Conservation (phyloP, 257 asterid genomes). For the Thymus quinquecostatus region DNA sequence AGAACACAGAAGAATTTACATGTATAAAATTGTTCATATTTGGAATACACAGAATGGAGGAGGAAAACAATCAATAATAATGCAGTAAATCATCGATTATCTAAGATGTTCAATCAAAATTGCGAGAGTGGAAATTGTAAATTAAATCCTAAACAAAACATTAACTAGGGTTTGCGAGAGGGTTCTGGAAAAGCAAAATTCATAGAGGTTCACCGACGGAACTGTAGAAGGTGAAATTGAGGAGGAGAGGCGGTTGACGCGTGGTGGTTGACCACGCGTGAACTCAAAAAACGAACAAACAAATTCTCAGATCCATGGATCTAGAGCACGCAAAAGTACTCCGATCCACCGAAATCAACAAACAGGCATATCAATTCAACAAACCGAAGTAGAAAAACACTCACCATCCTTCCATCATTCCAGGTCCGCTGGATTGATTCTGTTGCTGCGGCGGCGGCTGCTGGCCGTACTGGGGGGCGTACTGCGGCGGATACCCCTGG, state of each 20-base stretch:
- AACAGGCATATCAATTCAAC: background rate
- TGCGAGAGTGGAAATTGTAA: background rate
- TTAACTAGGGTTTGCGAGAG: background rate
- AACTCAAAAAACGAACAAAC: conserved; percentile 19
- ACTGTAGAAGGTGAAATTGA: background rate
- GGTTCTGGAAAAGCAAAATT: no score
- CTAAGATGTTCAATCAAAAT: background rate
- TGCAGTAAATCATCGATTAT: background rate
- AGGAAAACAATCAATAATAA: background rate
- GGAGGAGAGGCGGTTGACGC: background rate
- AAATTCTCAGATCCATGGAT: conserved; percentile 37
- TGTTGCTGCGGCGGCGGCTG: conserved; percentile 62
- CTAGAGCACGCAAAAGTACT: conserved; percentile 1
- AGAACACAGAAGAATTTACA: no score
- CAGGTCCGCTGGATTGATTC: conserved; percentile 45
- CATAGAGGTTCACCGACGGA: background rate
- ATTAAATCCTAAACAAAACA: background rate
- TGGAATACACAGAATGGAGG: no score
- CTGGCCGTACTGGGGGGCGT: conserved; percentile 64
- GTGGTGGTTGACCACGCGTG: conserved; percentile 26
- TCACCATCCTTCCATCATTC: conserved; percentile 73
- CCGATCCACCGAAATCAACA: conserved; percentile 22
- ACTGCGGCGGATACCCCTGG: conserved; percentile 64
- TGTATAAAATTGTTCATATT: no score
- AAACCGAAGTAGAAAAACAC: conserved; percentile 6